Evolutionary conservation across 129 eudicot species (phyloP).

Genomic region (Lonicera japonica): DNA sequence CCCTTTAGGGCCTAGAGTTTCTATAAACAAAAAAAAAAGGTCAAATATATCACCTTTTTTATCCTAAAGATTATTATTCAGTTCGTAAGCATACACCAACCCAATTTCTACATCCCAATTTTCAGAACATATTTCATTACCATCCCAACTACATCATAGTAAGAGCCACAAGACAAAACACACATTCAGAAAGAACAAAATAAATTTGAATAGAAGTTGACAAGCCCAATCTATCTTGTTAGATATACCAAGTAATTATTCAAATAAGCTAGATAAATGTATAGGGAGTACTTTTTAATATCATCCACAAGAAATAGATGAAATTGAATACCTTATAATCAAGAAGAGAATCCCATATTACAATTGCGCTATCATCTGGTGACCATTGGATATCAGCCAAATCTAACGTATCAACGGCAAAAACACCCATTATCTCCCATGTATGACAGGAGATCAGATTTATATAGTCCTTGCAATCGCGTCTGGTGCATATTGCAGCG

Average conservation of each 20-base stretch:
- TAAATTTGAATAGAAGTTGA: neutral
- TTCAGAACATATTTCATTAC: neutral
- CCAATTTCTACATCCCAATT: neutral
- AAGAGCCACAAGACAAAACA: neutral
- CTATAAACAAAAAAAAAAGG: too few species aligned
- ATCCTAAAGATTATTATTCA: neutral
- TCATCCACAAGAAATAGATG: neutral
- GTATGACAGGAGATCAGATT: slow-evolving; percentile 81
- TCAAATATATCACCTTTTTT: too few species aligned
- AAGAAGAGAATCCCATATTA: slow-evolving; percentile 93
- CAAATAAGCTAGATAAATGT: neutral
- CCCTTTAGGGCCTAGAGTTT: too few species aligned
- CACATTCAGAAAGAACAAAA: neutral
- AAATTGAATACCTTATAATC: slow-evolving; percentile 70
- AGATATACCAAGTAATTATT: neutral
- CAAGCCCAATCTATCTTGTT: neutral
- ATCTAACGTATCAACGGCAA: slow-evolving; percentile 95
- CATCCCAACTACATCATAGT: neutral
- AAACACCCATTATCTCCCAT: slow-evolving; percentile 94
- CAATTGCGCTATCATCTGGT: slow-evolving; percentile 94
- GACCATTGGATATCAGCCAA: slow-evolving; percentile 97
- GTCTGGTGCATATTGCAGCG: slow-evolving; percentile 93
- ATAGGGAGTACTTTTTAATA: neutral
- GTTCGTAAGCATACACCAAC: neutral
- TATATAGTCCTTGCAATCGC: slow-evolving; percentile 95